Base-by-base conservation (phyloP, 2,329 filamentous ascomycete genomes). In the Sporothrix schenckii region DNA sequence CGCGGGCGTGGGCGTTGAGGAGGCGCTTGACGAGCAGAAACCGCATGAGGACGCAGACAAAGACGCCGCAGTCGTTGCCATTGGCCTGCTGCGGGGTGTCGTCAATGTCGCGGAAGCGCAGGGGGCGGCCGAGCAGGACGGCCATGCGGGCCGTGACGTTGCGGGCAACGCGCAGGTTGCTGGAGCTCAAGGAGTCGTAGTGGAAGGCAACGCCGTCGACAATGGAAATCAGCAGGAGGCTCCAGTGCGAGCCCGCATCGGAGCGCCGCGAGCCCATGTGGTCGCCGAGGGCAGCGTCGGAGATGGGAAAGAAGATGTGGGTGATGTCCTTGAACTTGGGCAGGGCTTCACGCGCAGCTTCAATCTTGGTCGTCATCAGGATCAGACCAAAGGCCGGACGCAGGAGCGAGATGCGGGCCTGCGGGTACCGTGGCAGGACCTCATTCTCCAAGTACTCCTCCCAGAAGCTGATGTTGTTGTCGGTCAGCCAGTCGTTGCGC, bases 391-490 rank as follows among this genome's bases (percentile, higher is more conserved):
- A 97, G 76, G 90, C 92, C 0, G 95, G 95, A 14, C 94, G 92
- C 39, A 99, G 89, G 70, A 99, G 91, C 72, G 94, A 86, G 78
- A 99, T 97, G 73, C 93, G 88, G 24, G 93, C 93, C 77, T 92
- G 89, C 11, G 92, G 92, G 78, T 91, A 97, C 75, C 89, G 87
- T 41, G 85, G 84, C 39, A 99, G 89, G 72, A 93, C 89, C 83
- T 98, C 94, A 73, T 89, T 92, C 80, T 99, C 95, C 74, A 99
- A 89, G 79, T 92, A 97, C 86, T 98, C 94, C 86, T 98, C 92
- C 94, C 95, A 99, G 79, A 99, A 98, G 66, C 93, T 91, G 75
- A 99, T 98, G 76, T 93, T 94, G 92, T 97, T 97, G 80, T 99
- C 95, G 56, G 94, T 97, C 68, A 99, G 85, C 95, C 95, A 99